These are phyloP conservation scores for Clausena lansium DNA, from an alignment of 345 rosid species.

Conservation along the genomic window DNA sequence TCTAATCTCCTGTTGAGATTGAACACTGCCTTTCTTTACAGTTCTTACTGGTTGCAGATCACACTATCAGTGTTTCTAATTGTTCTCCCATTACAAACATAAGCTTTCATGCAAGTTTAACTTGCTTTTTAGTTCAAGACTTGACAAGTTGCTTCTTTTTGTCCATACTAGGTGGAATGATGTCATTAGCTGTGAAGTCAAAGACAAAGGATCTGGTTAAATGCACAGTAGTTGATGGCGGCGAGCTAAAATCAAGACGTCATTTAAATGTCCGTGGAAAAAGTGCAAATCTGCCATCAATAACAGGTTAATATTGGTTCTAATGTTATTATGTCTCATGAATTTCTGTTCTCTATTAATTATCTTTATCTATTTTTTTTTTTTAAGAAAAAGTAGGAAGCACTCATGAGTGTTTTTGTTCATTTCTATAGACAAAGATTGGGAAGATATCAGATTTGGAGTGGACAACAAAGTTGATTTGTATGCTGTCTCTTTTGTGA, in stretches of 20 bases:
- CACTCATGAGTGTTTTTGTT: neutral
- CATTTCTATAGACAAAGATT: constrained; percentile 74
- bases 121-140: constrained; percentile 6
- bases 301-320: constrained; percentile 61
- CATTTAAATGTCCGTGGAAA: constrained; percentile 97
- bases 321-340: constrained; percentile 8
- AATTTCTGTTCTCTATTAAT: constrained; percentile 5
- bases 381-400: neutral
- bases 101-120: neutral
- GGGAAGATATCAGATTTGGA: constrained; percentile 99
- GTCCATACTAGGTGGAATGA: constrained; percentile 83
- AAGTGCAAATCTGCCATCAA: constrained; percentile 93
- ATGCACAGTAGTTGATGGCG: constrained; percentile 81
- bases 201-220: constrained; percentile 74
- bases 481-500: constrained; percentile 95
- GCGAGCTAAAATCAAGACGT: constrained; percentile 95
- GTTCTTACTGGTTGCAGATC: neutral
- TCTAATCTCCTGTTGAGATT: neutral
- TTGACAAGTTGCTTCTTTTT: constrained; percentile 17
- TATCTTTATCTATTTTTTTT: neutral
- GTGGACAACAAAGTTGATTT: constrained; percentile 95
- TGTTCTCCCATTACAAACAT: neutral
- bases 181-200: constrained; percentile 83
- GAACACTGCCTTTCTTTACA: neutral
- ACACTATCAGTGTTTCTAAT: neutral